A percentile compares a stretch with the other conserved stretches of the same genome.
phyloP scores from a whole-genome alignment of 257 asterid species.

The Nicotiana paniculata region DNA sequence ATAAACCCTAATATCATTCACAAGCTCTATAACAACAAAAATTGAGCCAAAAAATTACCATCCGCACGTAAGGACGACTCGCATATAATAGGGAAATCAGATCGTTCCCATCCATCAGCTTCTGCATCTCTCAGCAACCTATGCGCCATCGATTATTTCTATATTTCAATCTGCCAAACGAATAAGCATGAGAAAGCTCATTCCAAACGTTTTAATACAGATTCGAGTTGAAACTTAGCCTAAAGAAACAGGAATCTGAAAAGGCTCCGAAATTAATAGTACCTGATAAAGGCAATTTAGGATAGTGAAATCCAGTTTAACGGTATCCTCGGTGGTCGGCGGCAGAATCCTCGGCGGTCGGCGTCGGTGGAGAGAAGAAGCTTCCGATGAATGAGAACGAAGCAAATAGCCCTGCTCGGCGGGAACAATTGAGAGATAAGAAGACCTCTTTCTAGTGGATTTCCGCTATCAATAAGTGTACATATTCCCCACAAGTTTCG shows the following conservation, averaged over 20 bases:
- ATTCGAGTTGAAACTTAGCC: background rate
- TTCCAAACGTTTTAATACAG: background rate
- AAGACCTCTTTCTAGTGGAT: background rate
- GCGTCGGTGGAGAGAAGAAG: background rate
- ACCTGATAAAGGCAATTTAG: background rate
- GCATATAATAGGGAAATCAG: constrained; percentile 92
- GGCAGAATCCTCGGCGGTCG: background rate
- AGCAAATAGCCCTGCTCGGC: background rate
- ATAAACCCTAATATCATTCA: background rate
- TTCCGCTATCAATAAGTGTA: background rate
- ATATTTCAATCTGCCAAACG: background rate
- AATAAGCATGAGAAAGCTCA: background rate
- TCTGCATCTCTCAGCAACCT: constrained; percentile 83
- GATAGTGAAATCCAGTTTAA: background rate
- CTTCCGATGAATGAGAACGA: background rate
- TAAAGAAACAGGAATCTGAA: background rate
- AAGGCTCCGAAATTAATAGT: background rate
- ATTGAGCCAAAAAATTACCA: constrained; percentile 40
- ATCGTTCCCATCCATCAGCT: constrained; percentile 97
- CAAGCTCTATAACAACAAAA: background rate
- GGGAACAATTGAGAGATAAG: background rate
- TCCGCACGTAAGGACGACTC: constrained; percentile 92
- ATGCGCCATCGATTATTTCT: constrained; percentile 55
- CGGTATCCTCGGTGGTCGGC: background rate
- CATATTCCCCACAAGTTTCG: no score